Conservation (phyloP, 257 asterid species). For the Rhazya stricta region DNA sequence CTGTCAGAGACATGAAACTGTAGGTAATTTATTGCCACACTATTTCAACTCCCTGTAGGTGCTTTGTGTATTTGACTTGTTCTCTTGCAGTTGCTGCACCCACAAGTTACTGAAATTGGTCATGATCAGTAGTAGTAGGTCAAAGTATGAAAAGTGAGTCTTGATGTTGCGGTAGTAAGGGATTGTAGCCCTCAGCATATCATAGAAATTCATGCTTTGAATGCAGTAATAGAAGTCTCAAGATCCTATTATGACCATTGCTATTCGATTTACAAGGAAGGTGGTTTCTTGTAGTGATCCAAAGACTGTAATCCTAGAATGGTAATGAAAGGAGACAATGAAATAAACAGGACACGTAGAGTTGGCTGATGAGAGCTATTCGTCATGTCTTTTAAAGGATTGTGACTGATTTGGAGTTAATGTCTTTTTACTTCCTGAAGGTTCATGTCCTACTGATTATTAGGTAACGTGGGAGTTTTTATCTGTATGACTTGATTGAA, state of each 20-base stretch:
- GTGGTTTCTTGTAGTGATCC: background rate
- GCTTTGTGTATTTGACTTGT: background rate
- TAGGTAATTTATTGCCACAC: background rate
- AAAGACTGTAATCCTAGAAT: background rate
- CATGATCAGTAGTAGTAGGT: background rate
- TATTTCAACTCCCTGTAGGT: background rate
- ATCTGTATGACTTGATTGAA: background rate
- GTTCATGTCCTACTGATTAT: background rate
- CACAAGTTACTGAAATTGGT: background rate
- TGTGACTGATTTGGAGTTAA: background rate
- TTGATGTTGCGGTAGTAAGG: background rate
- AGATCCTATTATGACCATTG: background rate
- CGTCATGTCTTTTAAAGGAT: too few relatives aligned
- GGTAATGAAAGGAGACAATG: constrained; percentile 4
- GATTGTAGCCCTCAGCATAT: background rate
- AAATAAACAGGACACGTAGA: background rate
- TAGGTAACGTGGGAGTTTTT: background rate
- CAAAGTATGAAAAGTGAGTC: background rate
- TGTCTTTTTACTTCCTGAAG: background rate
- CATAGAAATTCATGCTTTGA: background rate
- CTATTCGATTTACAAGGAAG: background rate
- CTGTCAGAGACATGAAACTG: background rate
- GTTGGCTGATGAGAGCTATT: background rate
- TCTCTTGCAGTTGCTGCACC: background rate
- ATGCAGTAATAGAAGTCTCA: background rate